Evolutionary conservation across 768 basidiomycete species (phyloP).

Genomic region (Phanerochaete sordida): DNA sequence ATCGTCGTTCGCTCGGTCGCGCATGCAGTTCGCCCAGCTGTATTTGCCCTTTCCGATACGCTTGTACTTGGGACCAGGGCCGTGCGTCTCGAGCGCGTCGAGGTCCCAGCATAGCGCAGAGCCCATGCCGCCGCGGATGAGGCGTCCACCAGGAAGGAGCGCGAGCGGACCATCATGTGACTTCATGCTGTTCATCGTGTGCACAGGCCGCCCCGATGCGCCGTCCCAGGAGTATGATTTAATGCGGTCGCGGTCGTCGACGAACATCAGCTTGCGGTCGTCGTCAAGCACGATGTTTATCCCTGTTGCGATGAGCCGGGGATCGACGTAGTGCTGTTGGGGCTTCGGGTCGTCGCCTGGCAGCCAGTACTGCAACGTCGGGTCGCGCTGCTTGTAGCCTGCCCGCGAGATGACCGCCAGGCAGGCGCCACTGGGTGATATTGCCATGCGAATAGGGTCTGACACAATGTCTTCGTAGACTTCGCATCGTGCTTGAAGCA

Average conservation of each 20-base stretch:
- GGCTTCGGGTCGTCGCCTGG: conserved; percentile 11
- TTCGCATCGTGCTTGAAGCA: conserved; percentile 36
- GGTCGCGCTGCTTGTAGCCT: conserved; percentile 34
- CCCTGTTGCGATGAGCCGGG: conserved; percentile 24
- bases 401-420: conserved; percentile 21
- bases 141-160: conserved; percentile 23
- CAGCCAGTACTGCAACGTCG: conserved; percentile 25
- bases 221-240: conserved; percentile 35
- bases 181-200: conserved; percentile 27
- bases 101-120: conserved; percentile 34
- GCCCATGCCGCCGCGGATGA: conserved; percentile 34
- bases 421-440: conserved; percentile 19
- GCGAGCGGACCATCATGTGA: conserved; percentile 28
- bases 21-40: background rate
- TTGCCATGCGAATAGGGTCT: background rate
- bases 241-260: conserved; percentile 31
- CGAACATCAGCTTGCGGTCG: conserved; percentile 33
- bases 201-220: conserved; percentile 10
- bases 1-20: conserved; percentile 12
- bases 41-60: conserved; percentile 5
- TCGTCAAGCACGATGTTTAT: conserved; percentile 27
- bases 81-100: conserved; percentile 19
- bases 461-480: conserved; percentile 14
- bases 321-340: conserved; percentile 11
- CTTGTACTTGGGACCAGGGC: conserved; percentile 7